phyloP scores from a whole-genome alignment of 2,329 filamentous ascomycete genomes.

The Penicillium griseofulvum region DNA sequence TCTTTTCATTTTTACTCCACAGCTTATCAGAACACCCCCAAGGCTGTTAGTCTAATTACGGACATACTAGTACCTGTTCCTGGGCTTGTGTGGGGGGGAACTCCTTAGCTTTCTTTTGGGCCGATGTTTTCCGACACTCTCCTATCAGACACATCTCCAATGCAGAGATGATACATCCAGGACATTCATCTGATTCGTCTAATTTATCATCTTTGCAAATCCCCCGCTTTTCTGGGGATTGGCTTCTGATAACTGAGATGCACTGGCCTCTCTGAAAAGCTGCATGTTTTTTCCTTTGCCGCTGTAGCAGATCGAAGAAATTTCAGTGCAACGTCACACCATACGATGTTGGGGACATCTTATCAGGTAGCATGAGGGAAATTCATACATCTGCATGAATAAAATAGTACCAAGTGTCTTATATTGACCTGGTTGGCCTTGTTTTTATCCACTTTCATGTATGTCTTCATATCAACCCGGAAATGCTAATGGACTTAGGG shows the following conservation, averaged over 20 bases:
- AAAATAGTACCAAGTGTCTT: too few relatives aligned
- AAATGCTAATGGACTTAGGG: too few relatives aligned
- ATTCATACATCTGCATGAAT: too few relatives aligned
- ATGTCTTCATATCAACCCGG: too few relatives aligned
- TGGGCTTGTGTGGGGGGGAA: neutral
- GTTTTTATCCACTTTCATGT: too few relatives aligned
- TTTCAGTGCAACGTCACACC: neutral
- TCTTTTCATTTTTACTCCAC: constrained; percentile 25
- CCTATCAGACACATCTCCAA: neutral
- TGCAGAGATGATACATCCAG: neutral
- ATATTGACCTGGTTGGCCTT: too few relatives aligned
- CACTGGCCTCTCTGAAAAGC: neutral
- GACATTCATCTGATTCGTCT: neutral
- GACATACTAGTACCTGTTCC: constrained; percentile 5
- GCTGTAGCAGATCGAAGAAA: neutral
- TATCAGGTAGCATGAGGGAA: too few relatives aligned
- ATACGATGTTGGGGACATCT: too few relatives aligned
- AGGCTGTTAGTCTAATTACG: constrained; percentile 3
- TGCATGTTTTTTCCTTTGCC: neutral
- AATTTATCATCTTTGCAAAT: neutral
- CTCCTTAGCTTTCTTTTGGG: neutral
- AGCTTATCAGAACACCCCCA: constrained; percentile 30
- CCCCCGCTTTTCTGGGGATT: neutral
- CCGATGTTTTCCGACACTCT: neutral
- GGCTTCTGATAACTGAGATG: neutral